Evolutionary conservation across 208 protist species (phyloP).

Genomic region (Leishmania guyanensis): DNA sequence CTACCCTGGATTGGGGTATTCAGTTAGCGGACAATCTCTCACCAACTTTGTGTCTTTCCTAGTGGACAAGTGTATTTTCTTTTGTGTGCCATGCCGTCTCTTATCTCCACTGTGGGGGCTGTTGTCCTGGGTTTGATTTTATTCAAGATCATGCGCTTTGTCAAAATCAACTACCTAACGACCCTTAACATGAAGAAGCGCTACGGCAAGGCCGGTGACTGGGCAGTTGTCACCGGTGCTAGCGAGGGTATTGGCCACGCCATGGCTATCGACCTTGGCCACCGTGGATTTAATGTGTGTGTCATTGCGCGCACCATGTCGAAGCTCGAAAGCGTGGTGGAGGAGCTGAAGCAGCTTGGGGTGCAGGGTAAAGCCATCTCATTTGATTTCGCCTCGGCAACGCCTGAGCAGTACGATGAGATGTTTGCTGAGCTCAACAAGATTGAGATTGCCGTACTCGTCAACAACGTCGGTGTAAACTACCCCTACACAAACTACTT

Average conservation of each 20-base stretch:
- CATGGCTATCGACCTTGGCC: slow-evolving; percentile 89
- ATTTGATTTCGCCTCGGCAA: slow-evolving; percentile 84
- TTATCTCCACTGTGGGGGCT: slow-evolving; percentile 46
- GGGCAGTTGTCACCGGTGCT: slow-evolving; percentile 94
- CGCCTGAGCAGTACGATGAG: slow-evolving; percentile 50
- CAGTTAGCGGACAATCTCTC: background rate
- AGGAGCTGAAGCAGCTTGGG: slow-evolving; percentile 62
- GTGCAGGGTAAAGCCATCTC: slow-evolving; percentile 80
- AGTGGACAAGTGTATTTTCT: background rate
- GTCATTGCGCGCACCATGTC: slow-evolving; percentile 87
- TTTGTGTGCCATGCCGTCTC: slow-evolving; percentile 3
- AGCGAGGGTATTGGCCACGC: slow-evolving; percentile 95
- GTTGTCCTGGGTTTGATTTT: slow-evolving; percentile 33
- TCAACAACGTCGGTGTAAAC: slow-evolving; percentile 95
- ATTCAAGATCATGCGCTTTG: slow-evolving; percentile 52
- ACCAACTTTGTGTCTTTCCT: background rate
- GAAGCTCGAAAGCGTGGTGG: slow-evolving; percentile 82
- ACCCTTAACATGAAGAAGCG: slow-evolving; percentile 63
- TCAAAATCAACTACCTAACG: slow-evolving; percentile 57
- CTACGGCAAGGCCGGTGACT: slow-evolving; percentile 77
- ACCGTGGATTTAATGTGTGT: slow-evolving; percentile 91
- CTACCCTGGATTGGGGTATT: background rate
- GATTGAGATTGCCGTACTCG: slow-evolving; percentile 66
- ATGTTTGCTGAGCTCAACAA: slow-evolving; percentile 61
- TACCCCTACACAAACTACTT: slow-evolving; percentile 93